phyloP scores from a whole-genome alignment of 2,329 filamentous ascomycete genomes.

The Eutypa lata region DNA sequence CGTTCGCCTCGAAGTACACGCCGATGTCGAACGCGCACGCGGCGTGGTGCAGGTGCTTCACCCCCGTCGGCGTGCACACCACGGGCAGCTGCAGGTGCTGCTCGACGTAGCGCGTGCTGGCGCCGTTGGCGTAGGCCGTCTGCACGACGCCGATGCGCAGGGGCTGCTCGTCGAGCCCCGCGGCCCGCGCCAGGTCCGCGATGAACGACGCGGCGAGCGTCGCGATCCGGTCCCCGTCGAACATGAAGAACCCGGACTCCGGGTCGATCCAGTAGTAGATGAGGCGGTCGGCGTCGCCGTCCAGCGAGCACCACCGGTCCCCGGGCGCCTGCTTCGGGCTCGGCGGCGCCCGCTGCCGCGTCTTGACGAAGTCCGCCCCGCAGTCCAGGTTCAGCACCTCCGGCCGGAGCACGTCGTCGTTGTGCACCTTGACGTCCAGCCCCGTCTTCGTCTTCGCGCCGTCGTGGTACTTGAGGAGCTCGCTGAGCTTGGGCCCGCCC shows the following conservation, averaged over 20 bases:
- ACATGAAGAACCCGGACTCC: constrained; percentile 80
- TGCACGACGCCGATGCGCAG: constrained; percentile 94
- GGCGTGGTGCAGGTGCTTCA: constrained; percentile 97
- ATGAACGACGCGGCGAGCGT: constrained; percentile 93
- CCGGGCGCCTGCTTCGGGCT: constrained; percentile 73
- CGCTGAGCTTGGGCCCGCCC: constrained; percentile 83
- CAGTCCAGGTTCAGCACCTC: constrained; percentile 90
- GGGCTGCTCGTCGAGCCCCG: constrained; percentile 73
- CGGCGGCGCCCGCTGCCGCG: constrained; percentile 85
- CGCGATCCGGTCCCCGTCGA: constrained; percentile 95
- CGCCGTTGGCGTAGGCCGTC: constrained; percentile 96
- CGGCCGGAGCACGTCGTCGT: constrained; percentile 88
- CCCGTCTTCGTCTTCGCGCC: constrained; percentile 65
- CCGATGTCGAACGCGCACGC: constrained; percentile 92
- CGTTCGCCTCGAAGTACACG: constrained; percentile 98
- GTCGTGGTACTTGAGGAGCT: constrained; percentile 81
- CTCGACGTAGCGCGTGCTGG: constrained; percentile 87
- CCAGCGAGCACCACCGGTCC: constrained; percentile 83
- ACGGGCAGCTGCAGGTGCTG: constrained; percentile 85
- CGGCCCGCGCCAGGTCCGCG: constrained; percentile 77
- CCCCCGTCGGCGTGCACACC: constrained; percentile 89
- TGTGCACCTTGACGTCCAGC: constrained; percentile 81
- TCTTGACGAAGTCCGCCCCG: constrained; percentile 97
- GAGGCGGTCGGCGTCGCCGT: constrained; percentile 92
- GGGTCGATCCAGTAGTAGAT: constrained; percentile 92